Percentiles rank a stretch among this genome's conserved stretches.
phyloP scores from a whole-genome alignment of 768 basidiomycete genomes.

The Pisolithus microcarpus region DNA sequence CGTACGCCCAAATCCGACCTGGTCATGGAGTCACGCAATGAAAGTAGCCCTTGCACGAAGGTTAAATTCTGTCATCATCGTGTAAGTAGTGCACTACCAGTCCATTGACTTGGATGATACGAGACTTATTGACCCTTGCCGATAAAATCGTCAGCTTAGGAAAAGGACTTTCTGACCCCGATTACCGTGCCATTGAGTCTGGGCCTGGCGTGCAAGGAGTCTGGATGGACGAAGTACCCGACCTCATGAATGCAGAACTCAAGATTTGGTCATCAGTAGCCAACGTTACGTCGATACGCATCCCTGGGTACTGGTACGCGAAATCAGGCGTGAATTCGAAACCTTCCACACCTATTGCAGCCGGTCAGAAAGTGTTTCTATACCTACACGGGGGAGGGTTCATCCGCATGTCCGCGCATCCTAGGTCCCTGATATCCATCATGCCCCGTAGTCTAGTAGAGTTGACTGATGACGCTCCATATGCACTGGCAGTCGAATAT shows the following conservation, averaged over 20 bases:
- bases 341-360: not conserved
- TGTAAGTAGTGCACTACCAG: not conserved
- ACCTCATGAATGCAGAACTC: conserved; percentile 22
- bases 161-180: not conserved
- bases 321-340: conserved; percentile 1
- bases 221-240: conserved; percentile 22
- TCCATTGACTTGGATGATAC: not conserved
- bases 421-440: not conserved
- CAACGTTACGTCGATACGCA: conserved; percentile 15
- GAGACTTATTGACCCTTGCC: not conserved
- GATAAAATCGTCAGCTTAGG: not conserved
- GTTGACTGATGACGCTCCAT: conserved; percentile 3
- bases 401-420: not conserved
- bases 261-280: conserved; percentile 6
- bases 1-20: not conserved
- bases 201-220: conserved; percentile 6
- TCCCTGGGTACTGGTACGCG: conserved; percentile 24
- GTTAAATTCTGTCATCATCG: not conserved
- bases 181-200: not conserved
- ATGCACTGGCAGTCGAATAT: conserved; percentile 22
- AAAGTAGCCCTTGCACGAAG: not conserved
- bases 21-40: not conserved
- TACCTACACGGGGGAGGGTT: conserved; percentile 2
- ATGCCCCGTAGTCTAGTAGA: not conserved
- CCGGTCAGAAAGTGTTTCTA: not conserved